phyloP scores from a whole-genome alignment of 768 basidiomycete genomes.

The Auricularia heimuer region DNA sequence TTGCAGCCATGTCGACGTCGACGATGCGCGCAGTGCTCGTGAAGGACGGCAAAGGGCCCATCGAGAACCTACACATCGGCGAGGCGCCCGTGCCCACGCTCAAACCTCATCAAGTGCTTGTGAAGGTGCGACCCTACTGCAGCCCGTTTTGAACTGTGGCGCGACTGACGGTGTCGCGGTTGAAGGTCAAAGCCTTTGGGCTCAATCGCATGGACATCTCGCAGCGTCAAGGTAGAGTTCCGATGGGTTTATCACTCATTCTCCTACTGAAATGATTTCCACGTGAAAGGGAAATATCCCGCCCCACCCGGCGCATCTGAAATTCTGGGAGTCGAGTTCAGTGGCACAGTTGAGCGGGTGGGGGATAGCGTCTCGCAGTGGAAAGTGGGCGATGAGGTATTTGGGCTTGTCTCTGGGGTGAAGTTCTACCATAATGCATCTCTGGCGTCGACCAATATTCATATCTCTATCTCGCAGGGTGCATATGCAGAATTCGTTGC shows the following conservation, averaged over 20 bases:
- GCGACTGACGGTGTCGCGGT: neutral
- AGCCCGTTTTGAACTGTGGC: neutral
- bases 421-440: slow-evolving; percentile 19
- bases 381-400: slow-evolving; percentile 59
- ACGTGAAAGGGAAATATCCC: slow-evolving; percentile 39
- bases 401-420: slow-evolving; percentile 75
- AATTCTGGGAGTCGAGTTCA: slow-evolving; percentile 84
- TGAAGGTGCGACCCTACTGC: slow-evolving; percentile 44
- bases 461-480: slow-evolving; percentile 40
- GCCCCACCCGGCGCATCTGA: slow-evolving; percentile 63
- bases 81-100: slow-evolving; percentile 50
- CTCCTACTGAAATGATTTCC: neutral
- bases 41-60: slow-evolving; percentile 63
- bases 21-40: slow-evolving; percentile 72
- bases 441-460: neutral
- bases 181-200: slow-evolving; percentile 72
- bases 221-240: slow-evolving; percentile 56
- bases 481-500: slow-evolving; percentile 85
- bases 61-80: slow-evolving; percentile 71
- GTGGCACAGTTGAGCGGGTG: slow-evolving; percentile 49
- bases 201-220: slow-evolving; percentile 78
- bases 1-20: neutral
- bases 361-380: slow-evolving; percentile 44
- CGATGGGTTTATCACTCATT: neutral
- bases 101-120: slow-evolving; percentile 53